These are phyloP conservation scores for Trichoderma endophyticum DNA, from an alignment of 2,329 filamentous ascomycete genomes.

Conservation along the genomic window DNA sequence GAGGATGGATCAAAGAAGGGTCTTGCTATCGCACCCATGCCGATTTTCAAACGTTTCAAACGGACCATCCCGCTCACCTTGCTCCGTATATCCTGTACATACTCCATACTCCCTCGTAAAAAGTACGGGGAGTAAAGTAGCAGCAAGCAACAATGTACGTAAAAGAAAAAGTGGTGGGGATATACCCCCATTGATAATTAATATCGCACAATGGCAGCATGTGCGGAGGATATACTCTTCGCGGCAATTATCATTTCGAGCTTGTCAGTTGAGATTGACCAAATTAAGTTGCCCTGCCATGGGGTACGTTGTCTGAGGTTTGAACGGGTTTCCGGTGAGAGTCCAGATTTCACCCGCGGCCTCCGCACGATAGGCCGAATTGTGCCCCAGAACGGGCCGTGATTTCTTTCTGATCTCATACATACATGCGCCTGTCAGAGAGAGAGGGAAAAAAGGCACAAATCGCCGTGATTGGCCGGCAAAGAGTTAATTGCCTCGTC, in stretches of 20 bases:
- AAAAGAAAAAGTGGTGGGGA: neutral
- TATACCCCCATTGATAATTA: neutral
- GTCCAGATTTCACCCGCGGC: neutral
- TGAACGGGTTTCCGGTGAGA: neutral
- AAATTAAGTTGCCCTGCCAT: neutral
- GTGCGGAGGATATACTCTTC: conserved; percentile 4
- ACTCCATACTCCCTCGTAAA: neutral
- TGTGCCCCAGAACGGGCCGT: neutral
- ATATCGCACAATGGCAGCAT: neutral
- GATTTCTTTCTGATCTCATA: neutral
- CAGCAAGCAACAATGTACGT: neutral
- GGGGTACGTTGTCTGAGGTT: neutral
- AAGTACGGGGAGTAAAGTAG: neutral
- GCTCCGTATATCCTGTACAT: neutral
- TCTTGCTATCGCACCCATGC: conserved; percentile 10
- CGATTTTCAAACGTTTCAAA: conserved; percentile 13
- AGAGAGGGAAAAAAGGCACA: neutral
- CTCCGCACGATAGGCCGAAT: neutral
- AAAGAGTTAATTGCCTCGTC: conserved; percentile 16
- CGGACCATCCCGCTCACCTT: conserved; percentile 5
- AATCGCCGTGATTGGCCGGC: conserved; percentile 1
- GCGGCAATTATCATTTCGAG: neutral
- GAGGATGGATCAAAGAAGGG: neutral
- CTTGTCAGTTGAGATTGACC: neutral
- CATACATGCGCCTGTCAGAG: neutral